These are phyloP conservation scores for Parascedosporium putredinis DNA, from an alignment of 2,329 filamentous ascomycete genomes.

Conservation along the genomic window DNA sequence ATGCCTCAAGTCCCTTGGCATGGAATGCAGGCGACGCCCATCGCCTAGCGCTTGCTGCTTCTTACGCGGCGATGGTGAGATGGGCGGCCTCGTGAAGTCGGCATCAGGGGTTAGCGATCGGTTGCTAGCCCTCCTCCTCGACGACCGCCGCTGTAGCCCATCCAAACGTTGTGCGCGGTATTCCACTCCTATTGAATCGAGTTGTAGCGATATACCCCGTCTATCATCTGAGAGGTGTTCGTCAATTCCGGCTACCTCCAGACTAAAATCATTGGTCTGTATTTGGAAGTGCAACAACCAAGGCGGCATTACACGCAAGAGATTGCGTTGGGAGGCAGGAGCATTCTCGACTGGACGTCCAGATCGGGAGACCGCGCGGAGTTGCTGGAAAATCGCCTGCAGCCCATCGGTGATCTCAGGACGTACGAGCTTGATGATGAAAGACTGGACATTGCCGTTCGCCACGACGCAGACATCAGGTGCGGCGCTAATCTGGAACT, in stretches of 20 bases:
- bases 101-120: conserved; percentile 61
- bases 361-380: conserved; percentile 60
- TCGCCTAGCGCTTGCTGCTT: conserved; percentile 53
- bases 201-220: conserved; percentile 72
- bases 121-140: conserved; percentile 64
- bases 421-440: conserved; percentile 79
- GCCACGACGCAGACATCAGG: conserved; percentile 77
- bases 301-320: conserved; percentile 65
- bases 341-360: conserved; percentile 35
- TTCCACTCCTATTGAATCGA: conserved; percentile 80
- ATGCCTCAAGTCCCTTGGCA: conserved; percentile 74
- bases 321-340: conserved; percentile 46
- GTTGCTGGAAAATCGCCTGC: conserved; percentile 78
- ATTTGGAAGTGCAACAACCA: conserved; percentile 82
- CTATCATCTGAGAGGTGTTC: conserved; percentile 70
- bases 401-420: conserved; percentile 89
- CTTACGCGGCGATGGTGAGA: conserved; percentile 28
- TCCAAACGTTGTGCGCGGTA: conserved; percentile 77
- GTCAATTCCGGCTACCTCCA: conserved; percentile 86
- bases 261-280: conserved; percentile 78
- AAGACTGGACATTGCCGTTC: conserved; percentile 72
- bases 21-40: conserved; percentile 75
- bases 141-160: conserved; percentile 43
- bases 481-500: conserved; percentile 71
- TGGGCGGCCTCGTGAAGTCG: conserved; percentile 36